Percentiles rank a stretch among this genome's conserved stretches.
Evolutionary conservation across 2,329 filamentous ascomycete species (phyloP).

Genomic region (Emergomyces pasteurianus): DNA sequence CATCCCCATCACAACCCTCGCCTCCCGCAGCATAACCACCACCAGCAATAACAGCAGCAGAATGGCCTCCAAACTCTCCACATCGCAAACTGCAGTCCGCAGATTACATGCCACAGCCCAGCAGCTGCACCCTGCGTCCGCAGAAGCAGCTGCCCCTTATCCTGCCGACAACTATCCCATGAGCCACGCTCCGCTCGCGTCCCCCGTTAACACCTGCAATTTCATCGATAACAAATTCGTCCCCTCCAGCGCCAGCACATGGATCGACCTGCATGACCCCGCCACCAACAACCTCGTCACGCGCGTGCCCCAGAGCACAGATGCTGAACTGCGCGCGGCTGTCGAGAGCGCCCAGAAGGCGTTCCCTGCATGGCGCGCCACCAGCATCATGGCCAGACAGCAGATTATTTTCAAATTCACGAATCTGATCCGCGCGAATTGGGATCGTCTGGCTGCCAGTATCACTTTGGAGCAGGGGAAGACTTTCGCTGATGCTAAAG

Average conservation of each 20-base stretch:
- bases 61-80: conserved; percentile 1
- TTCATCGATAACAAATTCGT: conserved; percentile 55
- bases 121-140: conserved; percentile 32
- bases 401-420: conserved; percentile 58
- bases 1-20: conserved; percentile 16
- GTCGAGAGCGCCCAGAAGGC: conserved; percentile 52
- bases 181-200: conserved; percentile 39
- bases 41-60: neutral
- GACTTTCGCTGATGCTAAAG: conserved; percentile 55
- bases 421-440: conserved; percentile 50
- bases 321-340: conserved; percentile 49
- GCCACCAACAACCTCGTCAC: conserved; percentile 57
- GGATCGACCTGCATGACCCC: conserved; percentile 54
- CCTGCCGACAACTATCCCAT: conserved; percentile 38
- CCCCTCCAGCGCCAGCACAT: conserved; percentile 44
- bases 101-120: conserved; percentile 39
- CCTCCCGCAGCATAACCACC: conserved; percentile 2
- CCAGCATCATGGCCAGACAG: conserved; percentile 47
- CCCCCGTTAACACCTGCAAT: conserved; percentile 43
- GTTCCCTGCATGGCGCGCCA: conserved; percentile 50
- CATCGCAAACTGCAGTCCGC: conserved; percentile 7
- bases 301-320: conserved; percentile 53
- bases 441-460: conserved; percentile 52
- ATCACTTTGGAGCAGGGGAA: conserved; percentile 59
- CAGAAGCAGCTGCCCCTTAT: conserved; percentile 25